Base-by-base conservation (phyloP, 2,329 filamentous ascomycete genomes). In the Monilinia aucupariae region DNA sequence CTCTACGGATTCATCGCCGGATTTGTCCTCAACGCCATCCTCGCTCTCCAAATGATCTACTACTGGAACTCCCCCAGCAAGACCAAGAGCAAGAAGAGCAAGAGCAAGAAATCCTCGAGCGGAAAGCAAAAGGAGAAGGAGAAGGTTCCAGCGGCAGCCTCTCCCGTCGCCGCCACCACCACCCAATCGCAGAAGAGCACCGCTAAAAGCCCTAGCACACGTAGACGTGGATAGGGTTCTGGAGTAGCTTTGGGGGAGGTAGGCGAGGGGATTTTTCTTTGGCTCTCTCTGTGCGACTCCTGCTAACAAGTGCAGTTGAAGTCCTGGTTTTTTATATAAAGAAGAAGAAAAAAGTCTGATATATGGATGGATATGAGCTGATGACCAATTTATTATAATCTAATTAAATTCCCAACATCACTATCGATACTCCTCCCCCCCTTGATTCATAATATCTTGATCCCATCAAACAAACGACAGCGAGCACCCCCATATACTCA, bases 1-100 rank as follows among this genome's bases (percentile, higher is more conserved):
- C 83, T 99, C 32, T 97, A 96, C 78, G 90, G 92, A 58, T 97
- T 96, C 81, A 79, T 97, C 62, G 91, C 92, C 9, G 94, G 92
- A 34, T 97, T 97, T 75, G 78, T 81, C n/a, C 84, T 99, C 70
- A 99, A 99, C 77, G 81, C 87, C 64, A 83, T 99, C 63, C 81
- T 99, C 64, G 92, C 92, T 17, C 78, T 82, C 47, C 94, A 99
- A 80, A 94, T 99, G 89, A 74, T 96, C 34, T 96, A 92, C 78
- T 97, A 97, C 81, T 99, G 94, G 94, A 96, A 97, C 72, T 78
- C 81, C 9, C 82, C 83, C 12, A 63, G 49, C 30, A 63, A 63
- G 49, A 58, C 1, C 27, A 62, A 62, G 60, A 45, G 32, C 52
- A 62, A 62, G 54, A 58, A 62, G 60, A 58, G 6, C 52, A 62